Conservation (phyloP, 2,329 filamentous ascomycete species). For the Biscogniauxia mediterranea region DNA sequence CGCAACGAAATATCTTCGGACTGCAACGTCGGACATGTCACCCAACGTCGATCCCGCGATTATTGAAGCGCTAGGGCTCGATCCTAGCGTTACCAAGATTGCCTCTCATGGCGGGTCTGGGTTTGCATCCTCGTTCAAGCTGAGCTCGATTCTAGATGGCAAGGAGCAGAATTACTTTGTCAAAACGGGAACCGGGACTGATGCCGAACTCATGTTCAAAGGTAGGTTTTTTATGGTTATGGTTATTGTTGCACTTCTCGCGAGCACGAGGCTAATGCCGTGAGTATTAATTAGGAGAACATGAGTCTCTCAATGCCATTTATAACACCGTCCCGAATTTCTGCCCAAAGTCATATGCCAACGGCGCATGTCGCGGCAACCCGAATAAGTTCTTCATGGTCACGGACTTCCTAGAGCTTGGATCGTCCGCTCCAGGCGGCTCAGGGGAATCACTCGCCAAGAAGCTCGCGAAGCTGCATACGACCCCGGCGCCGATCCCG, state of each 20-base stretch:
- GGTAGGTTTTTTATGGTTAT: slow-evolving; percentile 41
- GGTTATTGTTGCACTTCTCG: neutral
- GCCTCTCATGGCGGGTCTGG: slow-evolving; percentile 63
- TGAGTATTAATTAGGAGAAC: slow-evolving; percentile 64
- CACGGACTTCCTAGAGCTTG: slow-evolving; percentile 78
- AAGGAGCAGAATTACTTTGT: slow-evolving; percentile 62
- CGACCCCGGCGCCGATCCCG: slow-evolving; percentile 66
- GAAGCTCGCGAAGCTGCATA: slow-evolving; percentile 78
- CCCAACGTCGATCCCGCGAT: slow-evolving; percentile 61
- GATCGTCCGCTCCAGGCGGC: slow-evolving; percentile 39
- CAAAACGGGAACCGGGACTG: slow-evolving; percentile 63
- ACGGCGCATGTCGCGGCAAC: slow-evolving; percentile 59
- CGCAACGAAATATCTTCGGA: neutral
- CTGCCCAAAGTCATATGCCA: slow-evolving; percentile 72
- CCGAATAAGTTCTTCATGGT: slow-evolving; percentile 56
- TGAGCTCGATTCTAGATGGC: slow-evolving; percentile 46
- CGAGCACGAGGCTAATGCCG: slow-evolving; percentile 32
- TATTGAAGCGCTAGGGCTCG: slow-evolving; percentile 57
- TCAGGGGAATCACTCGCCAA: slow-evolving; percentile 62
- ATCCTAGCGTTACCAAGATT: slow-evolving; percentile 53
- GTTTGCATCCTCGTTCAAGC: slow-evolving; percentile 66
- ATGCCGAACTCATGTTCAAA: slow-evolving; percentile 67
- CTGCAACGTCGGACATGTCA: slow-evolving; percentile 34
- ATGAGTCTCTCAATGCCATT: slow-evolving; percentile 80
- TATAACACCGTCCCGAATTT: slow-evolving; percentile 68